A percentile compares a stretch with the other conserved stretches of the same genome.
Evolutionary conservation across 2,329 filamentous ascomycete species (phyloP).

Genomic region (Colletotrichum musae): DNA sequence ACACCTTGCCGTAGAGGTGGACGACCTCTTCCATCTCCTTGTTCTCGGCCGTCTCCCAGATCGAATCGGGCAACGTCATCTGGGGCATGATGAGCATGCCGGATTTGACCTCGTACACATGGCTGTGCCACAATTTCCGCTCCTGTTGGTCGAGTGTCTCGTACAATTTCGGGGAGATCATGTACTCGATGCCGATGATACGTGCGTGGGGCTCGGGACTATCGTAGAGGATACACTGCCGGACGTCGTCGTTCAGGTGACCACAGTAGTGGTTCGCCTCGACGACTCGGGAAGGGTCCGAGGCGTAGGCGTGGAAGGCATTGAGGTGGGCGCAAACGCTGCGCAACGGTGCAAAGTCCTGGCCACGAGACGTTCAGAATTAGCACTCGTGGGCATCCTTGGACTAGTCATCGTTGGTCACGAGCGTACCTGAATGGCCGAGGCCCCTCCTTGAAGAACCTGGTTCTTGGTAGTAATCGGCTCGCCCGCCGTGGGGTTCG

Average conservation of each 20-base stretch:
- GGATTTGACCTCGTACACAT: constrained; percentile 80
- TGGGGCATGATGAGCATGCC: constrained; percentile 87
- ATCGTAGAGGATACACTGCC: constrained; percentile 91
- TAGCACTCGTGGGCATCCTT: constrained; percentile 1
- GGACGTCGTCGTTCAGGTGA: constrained; percentile 79
- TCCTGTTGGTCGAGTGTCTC: constrained; percentile 76
- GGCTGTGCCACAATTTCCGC: constrained; percentile 84
- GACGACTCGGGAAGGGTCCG: constrained; percentile 77
- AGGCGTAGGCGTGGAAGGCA: constrained; percentile 88
- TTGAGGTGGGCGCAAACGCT: constrained; percentile 87
- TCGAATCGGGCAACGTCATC: constrained; percentile 68
- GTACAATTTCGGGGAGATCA: constrained; percentile 82
- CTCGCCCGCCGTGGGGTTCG: constrained; percentile 56
- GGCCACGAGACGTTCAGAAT: neutral
- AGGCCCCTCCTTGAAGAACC: constrained; percentile 73
- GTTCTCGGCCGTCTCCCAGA: constrained; percentile 84
- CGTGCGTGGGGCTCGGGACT: constrained; percentile 75
- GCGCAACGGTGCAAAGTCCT: constrained; percentile 80
- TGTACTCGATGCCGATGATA: constrained; percentile 89
- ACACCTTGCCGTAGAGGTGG: constrained; percentile 85
- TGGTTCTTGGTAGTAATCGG: constrained; percentile 69
- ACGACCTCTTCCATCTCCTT: constrained; percentile 85
- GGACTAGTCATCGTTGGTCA: neutral
- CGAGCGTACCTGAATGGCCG: constrained; percentile 65
- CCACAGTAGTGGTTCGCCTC: constrained; percentile 90